A percentile compares a stretch with the other conserved stretches of the same genome.
Conservation (phyloP, 2,329 filamentous ascomycete genomes). For the Dichotomopilus funicola region DNA sequence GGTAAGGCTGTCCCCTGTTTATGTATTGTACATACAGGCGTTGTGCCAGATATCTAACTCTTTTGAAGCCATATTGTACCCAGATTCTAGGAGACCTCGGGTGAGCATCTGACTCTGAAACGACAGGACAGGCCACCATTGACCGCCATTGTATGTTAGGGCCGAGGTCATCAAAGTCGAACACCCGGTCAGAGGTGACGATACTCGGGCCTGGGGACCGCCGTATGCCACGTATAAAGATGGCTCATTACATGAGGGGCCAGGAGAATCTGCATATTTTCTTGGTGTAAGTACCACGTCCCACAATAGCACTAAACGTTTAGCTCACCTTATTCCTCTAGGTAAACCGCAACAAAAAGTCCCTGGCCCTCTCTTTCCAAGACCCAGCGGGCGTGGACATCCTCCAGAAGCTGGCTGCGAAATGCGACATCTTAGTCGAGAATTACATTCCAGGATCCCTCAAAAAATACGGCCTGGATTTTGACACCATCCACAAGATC, state of each 20-base stretch:
- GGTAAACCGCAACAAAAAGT: constrained; percentile 98
- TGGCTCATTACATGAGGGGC: constrained; percentile 53
- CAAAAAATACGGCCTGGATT: constrained; percentile 89
- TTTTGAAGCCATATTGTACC: constrained; percentile 79
- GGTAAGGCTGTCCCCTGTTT: constrained; percentile 47
- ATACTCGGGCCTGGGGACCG: constrained; percentile 93
- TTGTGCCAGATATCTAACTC: background rate
- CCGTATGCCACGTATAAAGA: constrained; percentile 77
- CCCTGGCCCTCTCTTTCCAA: constrained; percentile 83
- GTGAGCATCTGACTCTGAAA: constrained; percentile 44
- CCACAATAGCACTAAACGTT: background rate
- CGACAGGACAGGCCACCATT: background rate
- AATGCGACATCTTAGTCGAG: constrained; percentile 90
- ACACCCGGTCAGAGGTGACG: constrained; percentile 83
- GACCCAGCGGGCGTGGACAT: constrained; percentile 77
- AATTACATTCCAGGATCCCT: constrained; percentile 90
- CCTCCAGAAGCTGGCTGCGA: constrained; percentile 73
- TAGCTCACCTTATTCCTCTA: constrained; percentile 30
- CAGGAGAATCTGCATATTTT: constrained; percentile 93
- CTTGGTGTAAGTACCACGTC: constrained; percentile 56
- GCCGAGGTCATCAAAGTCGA: constrained; percentile 98
- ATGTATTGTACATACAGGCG: background rate
- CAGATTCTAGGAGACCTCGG: constrained; percentile 95
- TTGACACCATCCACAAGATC: constrained; percentile 68
- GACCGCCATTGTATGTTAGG: constrained; percentile 41